Conservation (phyloP, 345 rosid genomes). For the Gossypium herbaceum region DNA sequence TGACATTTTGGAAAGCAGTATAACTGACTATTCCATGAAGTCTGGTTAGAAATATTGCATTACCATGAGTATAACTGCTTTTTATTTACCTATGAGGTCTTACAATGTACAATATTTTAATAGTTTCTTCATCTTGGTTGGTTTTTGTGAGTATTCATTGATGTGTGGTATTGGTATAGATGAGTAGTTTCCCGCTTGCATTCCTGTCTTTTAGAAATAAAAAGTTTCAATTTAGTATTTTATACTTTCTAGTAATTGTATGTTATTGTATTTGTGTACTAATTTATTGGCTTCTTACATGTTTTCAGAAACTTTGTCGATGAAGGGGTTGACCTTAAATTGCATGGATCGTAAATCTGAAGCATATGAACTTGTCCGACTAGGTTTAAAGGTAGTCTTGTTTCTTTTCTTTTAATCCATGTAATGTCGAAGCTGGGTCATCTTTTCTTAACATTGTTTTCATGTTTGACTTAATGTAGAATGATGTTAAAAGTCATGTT, state of each 20-base stretch:
- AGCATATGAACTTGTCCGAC: conserved; percentile 96
- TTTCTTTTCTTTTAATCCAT: conserved; percentile 12
- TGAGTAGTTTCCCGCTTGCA: neutral
- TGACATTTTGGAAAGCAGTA: neutral
- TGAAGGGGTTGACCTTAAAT: conserved; percentile 96
- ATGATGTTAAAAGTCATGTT: conserved; percentile 97
- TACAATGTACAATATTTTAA: too few species aligned
- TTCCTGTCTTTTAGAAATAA: neutral
- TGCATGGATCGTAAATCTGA: conserved; percentile 99
- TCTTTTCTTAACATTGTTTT: conserved; percentile 10
- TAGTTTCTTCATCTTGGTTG: conserved; percentile 5
- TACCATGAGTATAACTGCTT: too few species aligned
- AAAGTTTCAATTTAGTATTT: neutral
- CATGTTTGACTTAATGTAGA: conserved; percentile 48
- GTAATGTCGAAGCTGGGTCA: conserved; percentile 7
- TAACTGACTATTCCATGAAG: neutral
- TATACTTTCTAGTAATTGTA: neutral
- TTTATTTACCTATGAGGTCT: too few species aligned
- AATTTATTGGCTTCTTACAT: conserved; percentile 1
- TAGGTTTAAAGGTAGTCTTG: conserved; percentile 77
- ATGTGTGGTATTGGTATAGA: neutral
- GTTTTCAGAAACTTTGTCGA: conserved; percentile 86
- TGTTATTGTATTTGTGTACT: neutral
- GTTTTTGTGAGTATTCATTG: neutral
- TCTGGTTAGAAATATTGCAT: neutral